Evolutionary conservation across 73 alveolate genomes (phyloP), one percentile per base, ranked within the genome.

Genomic region (Durusdinium trenchii): DNA sequence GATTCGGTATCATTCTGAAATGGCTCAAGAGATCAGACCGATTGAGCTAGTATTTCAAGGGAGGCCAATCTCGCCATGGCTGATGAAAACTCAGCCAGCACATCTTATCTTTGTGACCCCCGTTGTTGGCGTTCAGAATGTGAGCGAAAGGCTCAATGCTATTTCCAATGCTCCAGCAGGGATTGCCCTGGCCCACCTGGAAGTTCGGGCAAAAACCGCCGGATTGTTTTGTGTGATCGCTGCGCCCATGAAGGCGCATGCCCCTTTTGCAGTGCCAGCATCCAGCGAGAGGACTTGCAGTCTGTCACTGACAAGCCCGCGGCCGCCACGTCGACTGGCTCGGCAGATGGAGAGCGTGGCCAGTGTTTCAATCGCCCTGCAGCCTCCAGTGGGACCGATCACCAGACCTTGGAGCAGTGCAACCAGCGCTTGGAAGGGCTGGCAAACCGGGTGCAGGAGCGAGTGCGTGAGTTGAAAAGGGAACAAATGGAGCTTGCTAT

Each of bases 301-400:
- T 57, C 95, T 35, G 62, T 86, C 95, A 86, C 95, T 43, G 95
- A 86, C 45, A n/a, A n/a, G n/a, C n/a, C n/a, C n/a, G n/a, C n/a
- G n/a, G 38, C 32, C 62, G 51, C 94, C 42, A 79, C 76, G 45
- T 36, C 57, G 42, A 3, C 51, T 10, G 4, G 61, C 47, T 16
- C 83, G 1, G 43, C 48, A 7, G 83, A 57, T 5, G 83, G 36
- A 3, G 82, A 40, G 23, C 57, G 23, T 32, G 26, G 36, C 48
- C 62, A 7, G 48, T 10, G 7, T 10, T 30, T 46, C 43, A 45
- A 52, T n/a, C 79, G 42, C 40, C 64, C 67, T 14, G 78, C 78
- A 40, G 75, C n/a, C 32, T 6, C 47, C 26, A n/a, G 47, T 0
- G 47, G 38, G 81, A 60, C 52, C 83, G 47, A 60, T 54, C 95